These are phyloP conservation scores for Marchantia paleacea DNA, from an alignment of 225 moss, liverwort and hornwort species.

Conservation along the genomic window DNA sequence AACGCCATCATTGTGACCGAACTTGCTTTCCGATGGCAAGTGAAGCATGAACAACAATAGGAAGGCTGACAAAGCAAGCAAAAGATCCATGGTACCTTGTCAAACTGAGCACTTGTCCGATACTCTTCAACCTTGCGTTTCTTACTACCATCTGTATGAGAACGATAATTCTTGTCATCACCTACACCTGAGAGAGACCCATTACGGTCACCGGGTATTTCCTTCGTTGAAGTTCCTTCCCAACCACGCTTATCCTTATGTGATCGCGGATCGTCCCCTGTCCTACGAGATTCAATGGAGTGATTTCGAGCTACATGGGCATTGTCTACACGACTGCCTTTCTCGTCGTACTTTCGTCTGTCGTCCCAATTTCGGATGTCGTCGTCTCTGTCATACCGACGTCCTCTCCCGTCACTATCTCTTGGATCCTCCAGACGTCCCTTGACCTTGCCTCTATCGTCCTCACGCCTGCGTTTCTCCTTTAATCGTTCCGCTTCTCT, in stretches of 20 bases:
- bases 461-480: conserved; percentile 65
- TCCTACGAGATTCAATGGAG: conserved; percentile 58
- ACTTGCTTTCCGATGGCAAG: conserved; percentile 23
- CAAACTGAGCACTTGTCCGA: conserved; percentile 74
- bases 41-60: conserved; percentile 34
- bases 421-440: conserved; percentile 59
- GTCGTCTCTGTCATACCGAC: conserved; percentile 65
- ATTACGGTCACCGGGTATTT: conserved; percentile 61
- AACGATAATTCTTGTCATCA: conserved; percentile 70
- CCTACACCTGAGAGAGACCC: conserved; percentile 51
- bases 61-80: conserved; percentile 46
- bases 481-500: conserved; percentile 54
- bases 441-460: conserved; percentile 59
- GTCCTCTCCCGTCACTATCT: conserved; percentile 61
- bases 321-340: conserved; percentile 56
- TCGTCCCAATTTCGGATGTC: conserved; percentile 65
- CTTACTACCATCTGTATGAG: conserved; percentile 71
- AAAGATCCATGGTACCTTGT: conserved; percentile 60
- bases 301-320: conserved; percentile 41
- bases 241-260: conserved; percentile 71
- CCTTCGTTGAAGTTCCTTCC: conserved; percentile 60
- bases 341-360: conserved; percentile 72
- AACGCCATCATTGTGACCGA: conserved; percentile 29
- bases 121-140: conserved; percentile 68
- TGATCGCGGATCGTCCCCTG: conserved; percentile 54